A percentile compares a stretch with the other conserved stretches of the same genome.
phyloP scores from a whole-genome alignment of 2,329 filamentous ascomycete species.

The Onygenales sp. region DNA sequence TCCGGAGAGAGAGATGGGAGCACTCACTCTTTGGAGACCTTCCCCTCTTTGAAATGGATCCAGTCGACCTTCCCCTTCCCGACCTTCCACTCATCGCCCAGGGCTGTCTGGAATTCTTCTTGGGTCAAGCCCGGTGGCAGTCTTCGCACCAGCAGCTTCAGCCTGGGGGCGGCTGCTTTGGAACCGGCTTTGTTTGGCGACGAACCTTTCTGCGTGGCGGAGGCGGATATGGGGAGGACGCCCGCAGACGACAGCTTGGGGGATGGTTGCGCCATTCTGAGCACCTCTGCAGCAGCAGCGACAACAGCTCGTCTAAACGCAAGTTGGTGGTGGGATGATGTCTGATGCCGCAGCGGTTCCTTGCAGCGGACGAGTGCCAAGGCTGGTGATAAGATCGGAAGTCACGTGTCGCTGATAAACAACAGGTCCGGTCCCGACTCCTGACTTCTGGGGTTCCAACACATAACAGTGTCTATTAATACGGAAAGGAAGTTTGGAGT shows the following conservation, averaged over 20 bases:
- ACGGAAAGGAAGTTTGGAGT: no score
- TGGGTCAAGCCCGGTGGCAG: slow-evolving; percentile 79
- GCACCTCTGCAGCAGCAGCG: not conserved
- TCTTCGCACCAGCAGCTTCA: slow-evolving; percentile 77
- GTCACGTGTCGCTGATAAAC: no score
- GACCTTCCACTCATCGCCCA: slow-evolving; percentile 73
- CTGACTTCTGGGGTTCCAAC: no score
- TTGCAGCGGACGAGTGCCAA: no score
- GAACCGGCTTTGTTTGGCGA: slow-evolving; percentile 22
- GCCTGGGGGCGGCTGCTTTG: slow-evolving; percentile 47
- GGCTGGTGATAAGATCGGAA: no score
- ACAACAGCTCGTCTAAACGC: not conserved
- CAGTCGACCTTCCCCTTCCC: slow-evolving; percentile 80
- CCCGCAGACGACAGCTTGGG: slow-evolving; percentile 37
- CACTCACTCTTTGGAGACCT: slow-evolving; percentile 73
- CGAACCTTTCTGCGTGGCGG: slow-evolving; percentile 32
- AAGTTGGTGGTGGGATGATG: not conserved
- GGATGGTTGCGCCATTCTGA: not conserved
- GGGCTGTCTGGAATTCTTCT: slow-evolving; percentile 59
- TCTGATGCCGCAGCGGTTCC: not conserved
- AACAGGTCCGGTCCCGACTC: no score
- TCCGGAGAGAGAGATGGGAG: slow-evolving; percentile 2
- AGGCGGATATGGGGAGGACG: slow-evolving; percentile 41
- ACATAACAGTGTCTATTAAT: no score
- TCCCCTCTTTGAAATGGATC: slow-evolving; percentile 63